Percentiles rank a stretch among this genome's conserved stretches.
Conservation (phyloP, 345 rosid genomes). For the Euclidium syriacum region DNA sequence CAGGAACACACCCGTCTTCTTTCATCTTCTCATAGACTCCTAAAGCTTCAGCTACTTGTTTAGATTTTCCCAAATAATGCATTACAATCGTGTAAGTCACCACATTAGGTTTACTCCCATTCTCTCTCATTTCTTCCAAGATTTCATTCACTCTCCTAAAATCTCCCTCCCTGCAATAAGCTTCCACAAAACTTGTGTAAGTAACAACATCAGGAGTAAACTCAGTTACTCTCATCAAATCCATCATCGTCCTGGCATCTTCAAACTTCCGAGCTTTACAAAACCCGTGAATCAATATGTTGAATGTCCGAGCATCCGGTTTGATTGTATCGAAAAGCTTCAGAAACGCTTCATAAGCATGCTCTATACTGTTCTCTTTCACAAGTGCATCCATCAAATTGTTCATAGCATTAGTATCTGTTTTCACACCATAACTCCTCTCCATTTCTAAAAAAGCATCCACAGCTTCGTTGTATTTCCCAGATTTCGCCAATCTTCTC, state of each 20-base stretch:
- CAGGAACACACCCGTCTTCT: slow-evolving; percentile 53
- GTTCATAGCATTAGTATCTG: slow-evolving; percentile 47
- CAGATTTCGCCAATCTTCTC: slow-evolving; percentile 63
- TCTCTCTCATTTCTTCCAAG: slow-evolving; percentile 62
- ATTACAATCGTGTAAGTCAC: slow-evolving; percentile 62
- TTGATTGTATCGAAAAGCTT: slow-evolving; percentile 33
- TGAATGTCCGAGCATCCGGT: slow-evolving; percentile 36
- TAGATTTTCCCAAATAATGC: slow-evolving; percentile 72
- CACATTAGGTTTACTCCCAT: slow-evolving; percentile 50
- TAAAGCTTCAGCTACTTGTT: slow-evolving; percentile 56
- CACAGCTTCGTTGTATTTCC: slow-evolving; percentile 50
- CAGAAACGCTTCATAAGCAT: slow-evolving; percentile 40
- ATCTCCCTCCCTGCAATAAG: slow-evolving; percentile 60
- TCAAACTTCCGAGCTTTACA: slow-evolving; percentile 63
- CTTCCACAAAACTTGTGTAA: slow-evolving; percentile 64
- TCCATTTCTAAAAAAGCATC: slow-evolving; percentile 55
- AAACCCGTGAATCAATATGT: slow-evolving; percentile 71
- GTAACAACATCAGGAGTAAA: slow-evolving; percentile 53
- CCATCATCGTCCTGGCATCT: slow-evolving; percentile 55
- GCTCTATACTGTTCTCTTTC: slow-evolving; percentile 63
- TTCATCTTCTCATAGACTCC: slow-evolving; percentile 73
- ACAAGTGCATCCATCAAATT: slow-evolving; percentile 71
- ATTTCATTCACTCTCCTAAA: slow-evolving; percentile 54
- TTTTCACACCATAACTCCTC: slow-evolving; percentile 41
- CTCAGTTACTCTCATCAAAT: slow-evolving; percentile 49